Percentiles rank a stretch among this genome's conserved stretches.
Evolutionary conservation across 1,284 basidiomycete genomes (phyloP).

Genomic region (Microbotryum saponariae): DNA sequence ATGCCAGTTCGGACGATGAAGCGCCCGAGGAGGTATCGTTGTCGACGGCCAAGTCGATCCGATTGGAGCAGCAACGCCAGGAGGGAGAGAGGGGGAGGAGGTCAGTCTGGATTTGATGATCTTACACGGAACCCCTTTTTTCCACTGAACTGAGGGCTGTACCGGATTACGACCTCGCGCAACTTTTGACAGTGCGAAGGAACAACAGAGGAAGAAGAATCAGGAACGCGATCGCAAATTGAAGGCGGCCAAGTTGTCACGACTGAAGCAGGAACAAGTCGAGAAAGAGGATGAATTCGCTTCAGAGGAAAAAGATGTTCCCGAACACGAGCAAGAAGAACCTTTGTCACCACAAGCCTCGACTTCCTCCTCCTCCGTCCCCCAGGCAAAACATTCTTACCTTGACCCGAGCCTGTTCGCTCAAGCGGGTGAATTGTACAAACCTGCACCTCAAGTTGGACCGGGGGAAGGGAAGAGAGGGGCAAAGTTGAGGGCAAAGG

Average conservation of each 20-base stretch:
- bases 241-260: conserved; percentile 1
- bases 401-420: conserved; percentile 28
- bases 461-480: conserved; percentile 20
- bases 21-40: conserved; percentile 29
- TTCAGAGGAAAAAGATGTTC: not conserved
- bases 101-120: conserved; percentile 3
- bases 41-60: conserved; percentile 12
- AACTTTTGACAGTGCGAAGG: not conserved
- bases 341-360: not conserved
- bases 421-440: conserved; percentile 20
- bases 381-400: conserved; percentile 25
- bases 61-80: conserved; percentile 6
- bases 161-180: no score
- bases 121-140: no score
- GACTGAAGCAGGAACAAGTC: not conserved
- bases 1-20: conserved; percentile 7
- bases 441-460: not conserved
- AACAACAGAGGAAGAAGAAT: conserved; percentile 10
- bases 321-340: not conserved
- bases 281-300: not conserved
- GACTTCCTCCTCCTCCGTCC: conserved; percentile 3
- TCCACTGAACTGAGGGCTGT: no score
- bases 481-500: conserved; percentile 8
- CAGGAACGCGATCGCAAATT: not conserved
- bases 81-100: conserved; percentile 3